Evolutionary conservation across 164 flowering plant species (phyloP).

Genomic region (Dillenia turbinata): DNA sequence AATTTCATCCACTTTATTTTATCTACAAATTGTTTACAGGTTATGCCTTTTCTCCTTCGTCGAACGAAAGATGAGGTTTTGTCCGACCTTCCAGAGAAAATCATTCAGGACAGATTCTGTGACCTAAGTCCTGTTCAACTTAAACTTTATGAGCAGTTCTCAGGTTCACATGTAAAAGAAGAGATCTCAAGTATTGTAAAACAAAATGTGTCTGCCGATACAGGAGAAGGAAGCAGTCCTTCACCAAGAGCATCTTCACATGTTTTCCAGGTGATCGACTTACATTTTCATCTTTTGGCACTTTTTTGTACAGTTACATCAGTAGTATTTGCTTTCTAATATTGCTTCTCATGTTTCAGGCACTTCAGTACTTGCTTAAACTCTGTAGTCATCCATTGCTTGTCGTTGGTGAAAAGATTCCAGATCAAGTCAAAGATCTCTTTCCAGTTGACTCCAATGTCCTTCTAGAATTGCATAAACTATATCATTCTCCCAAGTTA

Average conservation of each 20-base stretch:
- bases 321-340: not conserved
- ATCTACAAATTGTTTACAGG: constrained; percentile 34
- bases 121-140: constrained; percentile 87
- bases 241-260: constrained; percentile 83
- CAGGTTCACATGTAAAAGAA: constrained; percentile 75
- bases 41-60: constrained; percentile 98
- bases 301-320: not conserved
- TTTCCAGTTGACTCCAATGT: constrained; percentile 51
- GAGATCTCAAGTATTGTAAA: constrained; percentile 74
- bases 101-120: constrained; percentile 97
- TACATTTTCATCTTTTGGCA: not conserved
- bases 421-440: constrained; percentile 52
- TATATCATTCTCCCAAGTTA: constrained; percentile 90
- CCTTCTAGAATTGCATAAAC: constrained; percentile 69
- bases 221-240: constrained; percentile 33
- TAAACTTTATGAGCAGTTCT: constrained; percentile 88
- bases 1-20: not conserved
- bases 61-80: constrained; percentile 97
- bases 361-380: constrained; percentile 94
- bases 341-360: constrained; percentile 42
- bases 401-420: constrained; percentile 65
- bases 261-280: constrained; percentile 77
- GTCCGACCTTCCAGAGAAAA: constrained; percentile 96
- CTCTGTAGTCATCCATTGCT: constrained; percentile 99
- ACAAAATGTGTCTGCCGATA: constrained; percentile 36